Base-by-base conservation (phyloP, 2,329 filamentous ascomycete genomes). In the Calonectria pauciramosa region DNA sequence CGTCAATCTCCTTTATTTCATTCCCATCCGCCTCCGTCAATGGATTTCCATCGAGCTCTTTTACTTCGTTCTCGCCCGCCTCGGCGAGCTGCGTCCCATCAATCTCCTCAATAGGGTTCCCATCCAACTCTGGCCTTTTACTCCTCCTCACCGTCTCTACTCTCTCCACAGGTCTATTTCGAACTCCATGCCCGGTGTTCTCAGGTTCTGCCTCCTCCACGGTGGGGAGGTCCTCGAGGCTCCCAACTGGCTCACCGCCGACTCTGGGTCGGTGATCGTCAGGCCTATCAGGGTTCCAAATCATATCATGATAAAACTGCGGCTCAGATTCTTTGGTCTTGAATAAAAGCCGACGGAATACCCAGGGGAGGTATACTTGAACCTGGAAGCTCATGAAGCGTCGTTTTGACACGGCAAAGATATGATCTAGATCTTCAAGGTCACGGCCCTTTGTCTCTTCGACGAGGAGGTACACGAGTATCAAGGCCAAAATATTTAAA, bases 401-500 rank as follows among this genome's bases (percentile, higher is more conserved):
- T n/a, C 80, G 76, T 76, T 72, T 72, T 28, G 65, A 54, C 26
- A 72, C 70, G 9, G 81, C 84, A 70, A 87, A 88, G 41, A 88
- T 81, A 49, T 82, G 78, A 60, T 86, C 84, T 11, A 88, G 80
- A 47, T 87, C 85, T 70, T 87, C 86, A 20, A 87, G 81, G 28
- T 82, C 86, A 20, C 82, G 82, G 16, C 82, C 80, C 72, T 86
- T 86, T 2, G 86, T 87, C 80, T 88, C 86, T 68, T 87, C 86
- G 10, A 87, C 83, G 4, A 88, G 76, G 1, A 89, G 79, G 78
- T 88, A 87, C 5, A 89, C 86, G 34, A 88, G 82, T 4, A 86
- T 74, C n/a, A 88, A 85, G 0, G 88, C 87, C 3, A 89, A 54
- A 2, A 89, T 56, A 75, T 89, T 89, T 23, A 90, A 80, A 1